Percentiles rank a stretch among this genome's conserved stretches.
phyloP scores from a whole-genome alignment of 129 eudicot species.

The Arctium lappa region DNA sequence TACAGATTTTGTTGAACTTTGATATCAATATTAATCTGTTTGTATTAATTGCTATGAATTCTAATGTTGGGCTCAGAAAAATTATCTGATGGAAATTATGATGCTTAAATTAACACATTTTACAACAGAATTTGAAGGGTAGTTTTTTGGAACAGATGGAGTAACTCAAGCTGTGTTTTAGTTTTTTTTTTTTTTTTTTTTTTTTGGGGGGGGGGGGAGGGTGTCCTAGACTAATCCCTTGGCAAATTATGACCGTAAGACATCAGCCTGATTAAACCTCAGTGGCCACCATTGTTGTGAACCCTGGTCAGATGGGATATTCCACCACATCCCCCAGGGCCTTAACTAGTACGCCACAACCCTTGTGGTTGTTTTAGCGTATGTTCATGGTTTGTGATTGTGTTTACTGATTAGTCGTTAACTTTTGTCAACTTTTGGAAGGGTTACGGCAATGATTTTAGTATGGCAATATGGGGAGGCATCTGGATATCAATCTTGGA shows the following conservation, averaged over 20 bases:
- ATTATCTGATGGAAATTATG: background rate
- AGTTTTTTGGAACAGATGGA: conserved; percentile 1
- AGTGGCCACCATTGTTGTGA: no score
- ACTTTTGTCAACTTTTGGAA: conserved; percentile 14
- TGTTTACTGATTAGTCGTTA: conserved; percentile 8
- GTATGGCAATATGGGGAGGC: conserved; percentile 93
- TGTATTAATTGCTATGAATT: background rate
- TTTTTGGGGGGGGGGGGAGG: no score
- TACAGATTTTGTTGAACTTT: background rate
- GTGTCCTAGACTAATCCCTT: no score
- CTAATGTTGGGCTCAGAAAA: background rate
- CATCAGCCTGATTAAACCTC: no score
- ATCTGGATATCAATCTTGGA: conserved; percentile 87
- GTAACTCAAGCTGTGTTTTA: background rate
- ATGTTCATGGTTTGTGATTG: background rate
- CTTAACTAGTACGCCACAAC: no score
- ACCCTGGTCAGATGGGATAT: no score
- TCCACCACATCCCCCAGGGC: no score
- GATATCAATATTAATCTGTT: background rate
- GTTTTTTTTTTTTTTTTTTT: background rate
- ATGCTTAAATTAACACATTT: background rate
- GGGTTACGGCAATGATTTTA: conserved; percentile 89
- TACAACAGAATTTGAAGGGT: background rate
- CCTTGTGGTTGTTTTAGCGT: background rate
- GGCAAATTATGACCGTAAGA: no score